These are phyloP conservation scores for Isoetes engelmannii DNA, from an alignment of 83 land plant species.

Conservation along the genomic window DNA sequence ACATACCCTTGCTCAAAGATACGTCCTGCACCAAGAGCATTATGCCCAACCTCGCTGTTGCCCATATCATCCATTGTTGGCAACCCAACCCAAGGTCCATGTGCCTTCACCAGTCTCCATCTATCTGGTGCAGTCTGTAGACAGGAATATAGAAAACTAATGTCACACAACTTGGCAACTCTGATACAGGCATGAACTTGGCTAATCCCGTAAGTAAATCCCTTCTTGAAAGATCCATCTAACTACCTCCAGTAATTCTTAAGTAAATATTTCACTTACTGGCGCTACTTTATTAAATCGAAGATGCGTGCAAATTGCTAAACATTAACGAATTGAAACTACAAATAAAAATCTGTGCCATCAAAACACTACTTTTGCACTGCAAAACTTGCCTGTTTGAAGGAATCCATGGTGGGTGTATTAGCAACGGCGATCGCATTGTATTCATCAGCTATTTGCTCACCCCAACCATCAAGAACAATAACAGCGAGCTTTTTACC, in stretches of 20 bases:
- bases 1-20: conserved; percentile 88
- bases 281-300: too few species aligned
- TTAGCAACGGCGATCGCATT: conserved; percentile 85
- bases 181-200: too few species aligned
- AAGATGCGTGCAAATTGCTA: too few species aligned
- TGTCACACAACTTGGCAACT: too few species aligned
- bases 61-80: conserved; percentile 98
- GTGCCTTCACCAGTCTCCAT: conserved; percentile 80
- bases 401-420: conserved; percentile 88
- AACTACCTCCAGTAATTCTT: too few species aligned
- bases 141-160: too few species aligned
- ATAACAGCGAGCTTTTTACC: conserved; percentile 63
- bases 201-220: too few species aligned
- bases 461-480: conserved; percentile 97
- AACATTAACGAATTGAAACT: too few species aligned
- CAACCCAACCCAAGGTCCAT: conserved; percentile 88
- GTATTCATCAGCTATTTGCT: conserved; percentile 68
- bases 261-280: too few species aligned
- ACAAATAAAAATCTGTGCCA: too few species aligned
- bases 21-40: conserved; percentile 94
- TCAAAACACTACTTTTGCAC: too few species aligned
- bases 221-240: too few species aligned
- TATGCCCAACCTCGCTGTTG: conserved; percentile 98
- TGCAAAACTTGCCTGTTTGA: conserved; percentile 46
- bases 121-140: conserved; percentile 72